These are phyloP conservation scores for Aphanomyces invadans DNA, from an alignment of 352 stramenopile genomes.

Conservation along the genomic window DNA sequence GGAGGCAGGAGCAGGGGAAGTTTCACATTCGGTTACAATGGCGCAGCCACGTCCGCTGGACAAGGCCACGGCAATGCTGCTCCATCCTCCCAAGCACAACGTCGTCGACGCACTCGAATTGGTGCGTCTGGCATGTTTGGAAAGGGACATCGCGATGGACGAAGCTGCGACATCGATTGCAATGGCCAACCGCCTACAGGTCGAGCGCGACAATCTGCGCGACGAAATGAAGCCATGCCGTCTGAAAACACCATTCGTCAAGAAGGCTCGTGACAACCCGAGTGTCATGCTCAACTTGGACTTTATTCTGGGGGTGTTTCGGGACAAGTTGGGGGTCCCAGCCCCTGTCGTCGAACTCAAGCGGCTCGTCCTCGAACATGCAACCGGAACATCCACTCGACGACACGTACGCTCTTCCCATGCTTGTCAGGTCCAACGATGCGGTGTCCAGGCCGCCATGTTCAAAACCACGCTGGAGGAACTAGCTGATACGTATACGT, in stretches of 20 bases:
- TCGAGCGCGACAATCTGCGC: neutral
- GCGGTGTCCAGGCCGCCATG: neutral
- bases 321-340: neutral
- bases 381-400: neutral
- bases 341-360: neutral
- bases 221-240: neutral
- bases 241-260: neutral
- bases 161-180: neutral
- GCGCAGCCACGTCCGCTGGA: neutral
- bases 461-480: neutral
- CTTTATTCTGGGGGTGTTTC: neutral
- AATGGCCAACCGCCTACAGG: neutral
- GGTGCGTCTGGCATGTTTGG: neutral
- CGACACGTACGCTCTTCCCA: neutral
- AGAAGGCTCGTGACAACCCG: neutral
- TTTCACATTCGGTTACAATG: neutral
- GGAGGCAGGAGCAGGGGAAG: no score
- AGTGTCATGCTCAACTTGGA: neutral
- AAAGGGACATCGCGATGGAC: slow-evolving; percentile 7
- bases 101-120: neutral
- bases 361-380: neutral
- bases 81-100: neutral
- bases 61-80: neutral
- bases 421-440: neutral
- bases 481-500: neutral